Percentiles rank a stretch among this genome's conserved stretches.
Evolutionary conservation across 805 yeast genomes (phyloP).

Genomic region (Yarrowia bubula): DNA sequence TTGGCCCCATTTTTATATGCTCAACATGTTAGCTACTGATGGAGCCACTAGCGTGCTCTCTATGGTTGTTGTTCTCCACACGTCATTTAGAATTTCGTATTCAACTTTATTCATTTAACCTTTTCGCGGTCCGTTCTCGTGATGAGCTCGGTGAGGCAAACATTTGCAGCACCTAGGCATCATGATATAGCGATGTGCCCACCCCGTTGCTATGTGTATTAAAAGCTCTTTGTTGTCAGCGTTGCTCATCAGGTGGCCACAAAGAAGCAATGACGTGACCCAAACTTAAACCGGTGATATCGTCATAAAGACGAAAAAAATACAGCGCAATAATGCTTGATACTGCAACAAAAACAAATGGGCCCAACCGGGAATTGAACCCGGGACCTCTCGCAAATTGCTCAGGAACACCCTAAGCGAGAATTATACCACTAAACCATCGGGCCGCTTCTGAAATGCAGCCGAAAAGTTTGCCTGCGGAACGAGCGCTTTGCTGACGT

Average conservation of each 20-base stretch:
- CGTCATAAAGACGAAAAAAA: not conserved
- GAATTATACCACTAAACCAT: constrained; percentile 21
- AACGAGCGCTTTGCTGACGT: not conserved
- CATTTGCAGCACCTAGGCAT: not conserved
- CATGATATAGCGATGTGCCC: not conserved
- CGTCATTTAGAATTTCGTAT: not conserved
- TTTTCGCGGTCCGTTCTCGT: not conserved
- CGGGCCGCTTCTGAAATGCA: not conserved
- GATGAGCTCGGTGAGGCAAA: not conserved
- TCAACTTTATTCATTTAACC: not conserved
- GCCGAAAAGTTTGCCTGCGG: not conserved
- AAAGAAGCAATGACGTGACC: too few relatives aligned
- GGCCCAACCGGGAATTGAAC: constrained; percentile 21
- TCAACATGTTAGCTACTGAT: not conserved
- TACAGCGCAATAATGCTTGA: not conserved
- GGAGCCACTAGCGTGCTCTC: not conserved
- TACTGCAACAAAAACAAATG: not conserved
- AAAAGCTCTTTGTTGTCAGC: too few relatives aligned
- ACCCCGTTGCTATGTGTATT: too few relatives aligned
- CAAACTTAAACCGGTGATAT: not conserved
- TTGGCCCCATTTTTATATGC: not conserved
- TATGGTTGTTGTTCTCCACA: not conserved
- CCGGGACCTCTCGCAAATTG: constrained; percentile 23
- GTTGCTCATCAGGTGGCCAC: too few relatives aligned
- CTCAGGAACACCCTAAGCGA: constrained; percentile 25